Evolutionary conservation across 495 filamentous ascomycete genomes (phyloP), one percentile per base, ranked within the genome.

Genomic region (Apiosordaria backusii): DNA sequence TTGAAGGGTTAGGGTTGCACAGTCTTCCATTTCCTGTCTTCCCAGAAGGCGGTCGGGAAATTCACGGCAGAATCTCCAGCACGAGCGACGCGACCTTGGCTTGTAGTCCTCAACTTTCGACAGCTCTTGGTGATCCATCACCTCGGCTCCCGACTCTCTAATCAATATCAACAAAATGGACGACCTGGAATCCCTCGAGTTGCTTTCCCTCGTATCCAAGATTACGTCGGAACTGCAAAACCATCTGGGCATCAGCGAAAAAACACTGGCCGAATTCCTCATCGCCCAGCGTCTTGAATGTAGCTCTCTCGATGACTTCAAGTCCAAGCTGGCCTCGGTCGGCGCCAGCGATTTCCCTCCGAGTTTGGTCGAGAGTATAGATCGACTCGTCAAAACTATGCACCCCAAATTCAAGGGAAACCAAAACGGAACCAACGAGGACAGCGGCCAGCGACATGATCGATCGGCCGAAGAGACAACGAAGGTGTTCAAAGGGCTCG

Each of bases 221-320:
- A 92, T 99, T 70, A 97, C 92, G 45, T 92, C 89, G 29, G 95
- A 99, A 80, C 82, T 98, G 54, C 89, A 92, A 70, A 99, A 99
- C 78, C 91, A 99, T 79, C 78, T 99, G 62, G 92, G 94, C 35
- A 88, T 97, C 72, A 90, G 82, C 76, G 94, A 99, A 75, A 97
- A 96, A 80, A 97, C 92, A 1, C 82, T 98, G 19, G 93, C 95
- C 60, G 95, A 98, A 76, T 99, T 96, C 75, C 85, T 98, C 64
- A 97, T 99, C 70, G 91, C 88, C 67, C 91, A 96, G 70, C 92
- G 96, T 70, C 74, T 89, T 71, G 86, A 93, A 87, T 92, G 88
- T 80, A 79, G 77, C 19, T 84, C 82, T 2, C 80, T 91, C 57
- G 73, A 81, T 18, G 87, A 89, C 4, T 97, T 97, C 79, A 82